These are phyloP conservation scores for Flaveria sonorensis DNA, from an alignment of 129 eudicot species.

Conservation along the genomic window DNA sequence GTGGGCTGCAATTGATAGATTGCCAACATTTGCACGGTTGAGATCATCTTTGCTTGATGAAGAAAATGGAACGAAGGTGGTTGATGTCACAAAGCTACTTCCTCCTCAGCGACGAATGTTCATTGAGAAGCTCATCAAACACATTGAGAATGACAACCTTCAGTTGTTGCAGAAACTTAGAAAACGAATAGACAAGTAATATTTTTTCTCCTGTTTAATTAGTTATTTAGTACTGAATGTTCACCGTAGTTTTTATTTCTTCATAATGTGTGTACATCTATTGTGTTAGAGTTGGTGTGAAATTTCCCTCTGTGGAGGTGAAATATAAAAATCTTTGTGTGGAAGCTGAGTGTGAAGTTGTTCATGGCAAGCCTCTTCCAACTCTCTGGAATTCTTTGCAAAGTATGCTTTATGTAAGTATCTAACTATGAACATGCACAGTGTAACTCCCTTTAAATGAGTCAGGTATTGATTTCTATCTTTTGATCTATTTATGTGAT, in stretches of 20 bases:
- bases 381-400: conserved; percentile 66
- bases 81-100: conserved; percentile 59
- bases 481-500: background rate
- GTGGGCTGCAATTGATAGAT: conserved; percentile 51
- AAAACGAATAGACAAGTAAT: conserved; percentile 52
- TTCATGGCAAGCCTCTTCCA: conserved; percentile 78
- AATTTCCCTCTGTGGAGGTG: conserved; percentile 61
- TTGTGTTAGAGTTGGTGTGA: conserved; percentile 54
- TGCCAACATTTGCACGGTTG: conserved; percentile 44
- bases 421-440: background rate
- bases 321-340: conserved; percentile 50
- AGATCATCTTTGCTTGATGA: conserved; percentile 44
- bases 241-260: background rate
- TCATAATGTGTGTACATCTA: background rate
- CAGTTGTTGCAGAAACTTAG: conserved; percentile 54
- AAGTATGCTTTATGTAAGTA: conserved; percentile 48
- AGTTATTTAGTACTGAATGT: background rate
- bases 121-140: conserved; percentile 58
- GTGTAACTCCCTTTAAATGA: background rate
- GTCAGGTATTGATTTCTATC: background rate
- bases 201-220: background rate
- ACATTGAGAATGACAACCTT: conserved; percentile 66
- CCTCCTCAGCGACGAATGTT: conserved; percentile 50
- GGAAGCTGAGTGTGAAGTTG: conserved; percentile 72
- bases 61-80: conserved; percentile 40